A percentile compares a stretch with the other conserved stretches of the same genome.
Conservation (phyloP, 257 asterid species). For the Salvia hispanica region DNA sequence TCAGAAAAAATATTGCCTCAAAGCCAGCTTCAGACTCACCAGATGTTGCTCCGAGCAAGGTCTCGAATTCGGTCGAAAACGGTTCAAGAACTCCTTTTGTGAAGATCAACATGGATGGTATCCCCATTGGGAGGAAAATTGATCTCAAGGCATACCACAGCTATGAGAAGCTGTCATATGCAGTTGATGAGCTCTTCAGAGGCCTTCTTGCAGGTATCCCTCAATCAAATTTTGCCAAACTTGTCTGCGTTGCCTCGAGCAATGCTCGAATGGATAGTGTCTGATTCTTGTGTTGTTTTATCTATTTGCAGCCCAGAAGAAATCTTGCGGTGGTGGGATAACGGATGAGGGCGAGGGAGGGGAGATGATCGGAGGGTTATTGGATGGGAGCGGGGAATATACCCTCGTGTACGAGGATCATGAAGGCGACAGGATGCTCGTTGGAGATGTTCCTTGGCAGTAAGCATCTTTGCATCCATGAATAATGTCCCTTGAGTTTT, state of each 20-base stretch:
- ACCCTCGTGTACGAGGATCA: conserved; percentile 95
- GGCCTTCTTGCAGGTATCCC: conserved; percentile 82
- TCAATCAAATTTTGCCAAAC: too few relatives aligned
- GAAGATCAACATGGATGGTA: conserved; percentile 97
- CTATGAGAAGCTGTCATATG: conserved; percentile 71
- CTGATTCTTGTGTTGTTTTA: conserved; percentile 14
- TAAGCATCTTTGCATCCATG: conserved; percentile 55
- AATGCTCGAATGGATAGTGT: neutral
- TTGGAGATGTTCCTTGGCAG: conserved; percentile 99
- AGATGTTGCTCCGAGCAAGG: conserved; percentile 38
- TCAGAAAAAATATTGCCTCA: conserved; percentile 66
- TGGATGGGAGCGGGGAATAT: conserved; percentile 91
- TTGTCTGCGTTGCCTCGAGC: too few relatives aligned
- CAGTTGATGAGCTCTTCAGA: conserved; percentile 81
- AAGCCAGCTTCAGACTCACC: conserved; percentile 46
- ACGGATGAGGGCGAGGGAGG: conserved; percentile 44
- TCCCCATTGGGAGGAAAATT: conserved; percentile 91
- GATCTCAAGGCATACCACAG: conserved; percentile 72
- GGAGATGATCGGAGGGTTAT: conserved; percentile 54
- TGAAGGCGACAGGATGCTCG: conserved; percentile 99
- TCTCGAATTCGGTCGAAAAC: conserved; percentile 27
- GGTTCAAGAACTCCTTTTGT: conserved; percentile 59
- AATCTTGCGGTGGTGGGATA: conserved; percentile 42
- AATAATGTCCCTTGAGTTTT: conserved; percentile 28
- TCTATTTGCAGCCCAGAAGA: conserved; percentile 57